Evolutionary conservation across 2,329 filamentous ascomycete species (phyloP), one percentile per base, ranked within the genome.

Genomic region (Penicillium psychrosexuale): DNA sequence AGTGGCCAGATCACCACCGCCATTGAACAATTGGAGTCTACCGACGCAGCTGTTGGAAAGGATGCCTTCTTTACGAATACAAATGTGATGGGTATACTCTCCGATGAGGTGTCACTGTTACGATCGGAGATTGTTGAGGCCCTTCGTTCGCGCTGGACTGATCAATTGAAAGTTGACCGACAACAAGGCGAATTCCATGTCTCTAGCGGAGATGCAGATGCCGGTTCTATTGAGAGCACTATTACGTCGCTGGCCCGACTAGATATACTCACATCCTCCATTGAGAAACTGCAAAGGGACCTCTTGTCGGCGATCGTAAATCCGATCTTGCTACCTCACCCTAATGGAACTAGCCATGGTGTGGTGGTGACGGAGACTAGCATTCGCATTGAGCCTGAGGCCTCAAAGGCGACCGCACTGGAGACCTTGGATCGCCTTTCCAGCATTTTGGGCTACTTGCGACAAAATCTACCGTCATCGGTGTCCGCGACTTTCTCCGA

Each of bases 71-170:
- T 72, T 24, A 61, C 58, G 38, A 71, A 72, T 55, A 72, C 67
- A n/a, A 72, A 69, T 60, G 67, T 77, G 33, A 66, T 70, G 60
- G 61, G 81, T 52, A 75, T 95, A 24, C 74, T 96, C 4, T 80
- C 86, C 58, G 72, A 84, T 42, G 83, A 87, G 59, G 81, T 84
- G 2, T 84, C 84, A 27, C 84, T 86, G 64, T 76, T 96, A 53
- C 86, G 86, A 58, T 80, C 82, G 2, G 79, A 82, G 19, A 81
- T 94, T 22, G 82, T 85, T 54, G 82, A 87, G 38, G 82, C 84
- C 8, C 81, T 94, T 37, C 82, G 84, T 40, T 78, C 80, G 51
- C 81, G 86, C n/a, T 97, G 91, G 90, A 82, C 82, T 55, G 77
- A 80, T 0, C 76, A 93, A 40, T 76, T 96, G 12, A 73, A 78